phyloP scores from a whole-genome alignment of 495 filamentous ascomycete species.

The Penicillium cosmopolitanum region DNA sequence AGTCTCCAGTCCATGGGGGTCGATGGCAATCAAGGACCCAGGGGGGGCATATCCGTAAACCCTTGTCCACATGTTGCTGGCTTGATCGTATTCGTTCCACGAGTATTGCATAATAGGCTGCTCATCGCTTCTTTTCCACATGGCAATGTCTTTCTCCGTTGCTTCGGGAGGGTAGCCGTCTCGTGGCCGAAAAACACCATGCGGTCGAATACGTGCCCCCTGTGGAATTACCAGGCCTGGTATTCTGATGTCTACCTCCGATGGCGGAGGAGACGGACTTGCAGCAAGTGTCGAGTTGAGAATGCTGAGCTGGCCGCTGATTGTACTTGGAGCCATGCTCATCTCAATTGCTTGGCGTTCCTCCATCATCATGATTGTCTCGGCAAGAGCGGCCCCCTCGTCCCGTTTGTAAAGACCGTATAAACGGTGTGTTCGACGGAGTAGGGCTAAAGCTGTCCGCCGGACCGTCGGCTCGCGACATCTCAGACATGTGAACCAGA shows the following conservation, averaged over 20 bases:
- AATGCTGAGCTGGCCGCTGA: background rate
- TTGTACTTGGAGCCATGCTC: slow-evolving; percentile 3
- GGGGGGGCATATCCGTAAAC: slow-evolving; percentile 24
- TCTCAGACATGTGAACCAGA: slow-evolving; percentile 36
- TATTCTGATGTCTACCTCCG: background rate
- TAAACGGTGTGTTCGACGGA: slow-evolving; percentile 30
- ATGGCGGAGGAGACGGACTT: background rate
- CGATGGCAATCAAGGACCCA: background rate
- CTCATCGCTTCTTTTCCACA: slow-evolving; percentile 22
- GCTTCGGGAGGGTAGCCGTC: slow-evolving; percentile 19
- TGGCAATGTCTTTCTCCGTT: slow-evolving; percentile 11
- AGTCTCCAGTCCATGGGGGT: background rate
- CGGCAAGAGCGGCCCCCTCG: slow-evolving; percentile 18
- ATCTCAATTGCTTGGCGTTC: slow-evolving; percentile 23
- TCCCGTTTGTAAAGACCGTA: slow-evolving; percentile 36
- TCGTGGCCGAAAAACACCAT: slow-evolving; percentile 19
- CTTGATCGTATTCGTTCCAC: slow-evolving; percentile 24
- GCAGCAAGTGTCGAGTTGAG: background rate
- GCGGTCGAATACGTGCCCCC: slow-evolving; percentile 24
- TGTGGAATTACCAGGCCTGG: slow-evolving; percentile 15
- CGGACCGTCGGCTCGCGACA: slow-evolving; percentile 39
- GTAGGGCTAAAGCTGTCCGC: slow-evolving; percentile 32
- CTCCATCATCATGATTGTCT: slow-evolving; percentile 34
- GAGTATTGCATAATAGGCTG: slow-evolving; percentile 29
- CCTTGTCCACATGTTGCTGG: slow-evolving; percentile 22